Evolutionary conservation across 192 early-diverging fungal species (phyloP), one percentile per base, ranked within the genome.

Genomic region (Backusella mclennaniae): DNA sequence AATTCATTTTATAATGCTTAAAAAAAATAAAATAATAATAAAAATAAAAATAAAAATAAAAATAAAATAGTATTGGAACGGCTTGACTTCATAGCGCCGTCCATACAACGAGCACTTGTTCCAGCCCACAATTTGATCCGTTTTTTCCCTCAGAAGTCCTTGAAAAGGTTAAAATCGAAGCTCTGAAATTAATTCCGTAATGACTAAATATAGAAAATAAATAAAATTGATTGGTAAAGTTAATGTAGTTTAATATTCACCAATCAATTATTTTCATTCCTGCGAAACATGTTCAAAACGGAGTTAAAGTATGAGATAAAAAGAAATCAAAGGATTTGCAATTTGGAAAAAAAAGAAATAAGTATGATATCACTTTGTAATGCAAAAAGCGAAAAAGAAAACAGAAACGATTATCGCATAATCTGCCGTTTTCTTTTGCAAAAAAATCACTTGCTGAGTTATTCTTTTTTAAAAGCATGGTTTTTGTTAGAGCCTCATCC

Each of bases 321-420:
- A 53, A 53, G 52, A 53, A 53, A 21, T 63, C 56, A 63, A 29
- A 26, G 21, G 56, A 63, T 29, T 63, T 63, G 23, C 56, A 31
- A 63, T 63, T 63, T 63, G 56, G 56, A 63, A 59, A 63, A 59
- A 59, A 59, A 23, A 23, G 23, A 63, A 63, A 4, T 26, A 23
- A 63, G 56, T 63, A 63, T 63, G 56, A 63, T 63, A 63, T 63
- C 56, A 63, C 26, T 63, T 29, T 63, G 56, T 29, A 26, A 63
- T 63, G 56, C 56, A 63, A 14, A 29, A 29, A 15, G 26, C 11
- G 26, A 63, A 29, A 39, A 59, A 59, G 53, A 63, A 63, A 63
- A 63, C 9, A 63, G 15, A 63, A 63, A 8, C 11, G n/a, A 26
- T 14, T 29, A 1, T 4, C 26, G 56, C 56, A 63, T 29, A 29